Evolutionary conservation across 1,139 yeast genomes (phyloP).

Genomic region (Yamadazyma taylorii): DNA sequence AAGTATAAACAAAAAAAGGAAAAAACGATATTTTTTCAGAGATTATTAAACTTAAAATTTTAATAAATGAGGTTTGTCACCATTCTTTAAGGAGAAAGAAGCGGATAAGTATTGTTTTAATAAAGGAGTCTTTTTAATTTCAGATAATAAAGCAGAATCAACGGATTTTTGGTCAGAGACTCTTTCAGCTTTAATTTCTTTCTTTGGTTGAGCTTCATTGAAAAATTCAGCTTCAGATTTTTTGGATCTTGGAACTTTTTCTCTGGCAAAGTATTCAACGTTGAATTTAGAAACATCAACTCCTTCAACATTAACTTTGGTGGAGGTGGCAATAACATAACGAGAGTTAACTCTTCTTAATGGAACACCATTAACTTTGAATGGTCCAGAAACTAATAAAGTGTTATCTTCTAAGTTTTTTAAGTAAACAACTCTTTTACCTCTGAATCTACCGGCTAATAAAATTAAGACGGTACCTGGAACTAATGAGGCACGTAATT

Average conservation of each 20-base stretch:
- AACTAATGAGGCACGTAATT: constrained; percentile 93
- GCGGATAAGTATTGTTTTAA: constrained; percentile 97
- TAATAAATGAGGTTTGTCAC: constrained; percentile 99
- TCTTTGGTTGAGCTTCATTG: constrained; percentile 83
- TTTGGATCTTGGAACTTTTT: constrained; percentile 70
- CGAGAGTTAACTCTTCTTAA: constrained; percentile 99
- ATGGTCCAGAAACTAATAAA: constrained; percentile 97
- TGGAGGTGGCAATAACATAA: constrained; percentile 98
- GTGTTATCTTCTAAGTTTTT: constrained; percentile 99
- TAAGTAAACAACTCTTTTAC: constrained; percentile 99
- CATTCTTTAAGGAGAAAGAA: constrained; percentile 96
- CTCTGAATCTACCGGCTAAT: constrained; percentile 99
- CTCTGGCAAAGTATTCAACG: constrained; percentile 97
- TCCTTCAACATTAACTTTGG: constrained; percentile 76
- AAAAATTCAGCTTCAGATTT: constrained; percentile 96
- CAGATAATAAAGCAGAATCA: constrained; percentile 90
- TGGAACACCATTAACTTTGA: constrained; percentile 99
- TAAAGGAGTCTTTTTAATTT: constrained; percentile 97
- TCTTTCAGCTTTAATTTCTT: constrained; percentile 91
- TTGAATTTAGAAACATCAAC: constrained; percentile 91
- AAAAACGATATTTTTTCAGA: constrained; percentile 5
- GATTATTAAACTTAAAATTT: constrained; percentile 64
- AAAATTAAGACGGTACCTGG: constrained; percentile 99
- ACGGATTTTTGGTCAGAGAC: constrained; percentile 97
- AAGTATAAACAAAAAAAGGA: constrained; percentile 11